Evolutionary conservation across 176 grass and related monocot genomes (phyloP), one percentile per base, ranked within the genome.

Genomic region (Alopecurus myosuroides): DNA sequence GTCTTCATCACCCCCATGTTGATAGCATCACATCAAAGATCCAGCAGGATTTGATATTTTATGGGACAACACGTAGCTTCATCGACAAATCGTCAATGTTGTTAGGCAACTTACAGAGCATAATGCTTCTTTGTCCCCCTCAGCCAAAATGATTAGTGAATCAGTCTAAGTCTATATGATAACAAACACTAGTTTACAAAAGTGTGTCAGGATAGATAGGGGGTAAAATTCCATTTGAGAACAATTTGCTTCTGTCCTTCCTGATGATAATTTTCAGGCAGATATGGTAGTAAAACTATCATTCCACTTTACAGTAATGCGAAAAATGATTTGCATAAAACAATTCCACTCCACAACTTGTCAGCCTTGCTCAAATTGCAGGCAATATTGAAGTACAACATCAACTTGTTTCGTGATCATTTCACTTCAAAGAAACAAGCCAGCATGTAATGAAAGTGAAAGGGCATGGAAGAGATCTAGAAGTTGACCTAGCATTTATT

Each of bases 401-500:
- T 40, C 90, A 67, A 88, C 90, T 85, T 82, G 86, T 63, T 66
- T 48, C 64, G 33, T 88, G 33, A 88, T 77, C 64, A 78, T 67
- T 77, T 82, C 44, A 56, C 45, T 81, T 82, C 53, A 82, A 52
- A 73, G 78, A 69, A 73, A 90, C 66, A 79, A 79, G 37, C 30
- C 66, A 37, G 61, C 71, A 61, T 81, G 57, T 41, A 42, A 60
- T 61, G 45, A 65, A 48, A 69, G 81, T 69, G 45, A 65, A 39
- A 69, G 85, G 57, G 9, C 30, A 80, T 84, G 85, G 69, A 80
- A 84, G 80, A 30, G 1, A 57, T 84, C 31, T 80, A 80, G 58
- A 87, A 46, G 76, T 81, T 87, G 89, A 87, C 89, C 33, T 76
- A 61, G 76, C 76, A 84, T 87, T 90, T 84, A 91, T 84, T 84